These are phyloP conservation scores for Cardiospermum halicacabum DNA, from an alignment of 345 rosid genomes.

Conservation along the genomic window DNA sequence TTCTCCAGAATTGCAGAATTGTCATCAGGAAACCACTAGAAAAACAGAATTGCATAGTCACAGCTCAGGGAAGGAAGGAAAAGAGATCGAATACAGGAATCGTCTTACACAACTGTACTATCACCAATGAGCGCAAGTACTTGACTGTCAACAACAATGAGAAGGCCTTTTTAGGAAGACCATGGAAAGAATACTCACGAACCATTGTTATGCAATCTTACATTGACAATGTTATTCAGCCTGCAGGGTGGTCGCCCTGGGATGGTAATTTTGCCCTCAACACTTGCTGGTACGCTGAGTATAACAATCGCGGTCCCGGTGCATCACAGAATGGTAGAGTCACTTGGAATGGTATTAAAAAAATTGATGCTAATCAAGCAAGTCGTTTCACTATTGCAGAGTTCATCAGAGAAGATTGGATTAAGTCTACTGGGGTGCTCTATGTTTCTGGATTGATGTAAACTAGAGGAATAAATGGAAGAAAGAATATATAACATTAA, in stretches of 20 bases:
- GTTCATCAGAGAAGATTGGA: slow-evolving; percentile 51
- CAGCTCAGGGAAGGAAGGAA: slow-evolving; percentile 62
- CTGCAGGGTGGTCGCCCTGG: slow-evolving; percentile 64
- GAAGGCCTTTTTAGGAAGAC: slow-evolving; percentile 71
- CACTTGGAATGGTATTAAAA: slow-evolving; percentile 52
- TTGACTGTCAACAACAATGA: slow-evolving; percentile 22
- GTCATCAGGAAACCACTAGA: slow-evolving; percentile 45
- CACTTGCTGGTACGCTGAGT: slow-evolving; percentile 57
- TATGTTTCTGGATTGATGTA: slow-evolving; percentile 35
- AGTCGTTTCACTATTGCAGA: slow-evolving; percentile 23
- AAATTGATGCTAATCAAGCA: slow-evolving; percentile 19
- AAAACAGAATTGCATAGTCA: slow-evolving; percentile 46
- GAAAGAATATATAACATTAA: too few relatives aligned
- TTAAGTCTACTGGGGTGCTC: slow-evolving; percentile 44
- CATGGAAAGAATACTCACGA: slow-evolving; percentile 57
- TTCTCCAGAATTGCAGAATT: slow-evolving; percentile 63
- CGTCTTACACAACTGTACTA: slow-evolving; percentile 58
- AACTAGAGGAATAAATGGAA: not conserved
- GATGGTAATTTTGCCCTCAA: slow-evolving; percentile 35
- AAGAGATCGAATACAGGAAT: slow-evolving; percentile 37
- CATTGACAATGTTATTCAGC: slow-evolving; percentile 47
- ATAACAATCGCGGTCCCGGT: slow-evolving; percentile 58
- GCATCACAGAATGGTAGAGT: slow-evolving; percentile 39
- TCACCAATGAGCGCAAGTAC: slow-evolving; percentile 39
- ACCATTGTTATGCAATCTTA: slow-evolving; percentile 51